Evolutionary conservation across 306 rosid species (phyloP), one percentile per base, ranked within the genome.

Genomic region (Vicia sativa): DNA sequence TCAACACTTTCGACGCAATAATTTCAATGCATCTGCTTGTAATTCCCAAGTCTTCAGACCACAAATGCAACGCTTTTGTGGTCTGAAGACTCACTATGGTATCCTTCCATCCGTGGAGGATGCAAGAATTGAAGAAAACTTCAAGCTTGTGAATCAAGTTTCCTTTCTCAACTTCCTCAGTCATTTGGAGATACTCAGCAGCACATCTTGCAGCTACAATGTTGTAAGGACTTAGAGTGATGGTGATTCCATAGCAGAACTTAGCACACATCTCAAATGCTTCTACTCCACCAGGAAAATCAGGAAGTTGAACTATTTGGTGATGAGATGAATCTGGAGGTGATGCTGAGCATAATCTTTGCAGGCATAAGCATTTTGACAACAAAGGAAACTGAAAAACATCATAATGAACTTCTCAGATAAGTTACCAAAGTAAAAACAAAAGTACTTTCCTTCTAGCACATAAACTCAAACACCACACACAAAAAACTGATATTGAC

Each of bases 41-140:
- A 49, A 95, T 87, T 66, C 81, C 86, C 55, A 90, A 86, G 50
- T 95, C 92, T 70, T 95, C 95, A 9, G 99, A 86, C 99, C 95
- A 90, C 74, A 81, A 48, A 55, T 88, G 82, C 63, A 75, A 59
- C 4, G 87, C 81, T 73, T 90, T 90, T 9, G 97, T 91, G 87
- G 89, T 88, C 72, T 90, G 99, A 18, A 95, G 83, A 55, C 92
- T 81, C 61, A 89, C 87, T 60, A 95, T 85, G 48, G 92, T 64
- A 62, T 95, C 99, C 71, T 95, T 90, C 99, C 99, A 95, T 2
- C 99, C 99, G 66, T 67, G 82, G 68, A 95, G 97, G 31, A 95
- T 74, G 78, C 99, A 95, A 4, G 97, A 95, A 74, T 73, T 84
- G 83, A 95, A 84, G 86, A 95, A 95, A 23, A 88, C 92, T 23